A percentile compares a stretch with the other conserved stretches of the same genome.
phyloP scores from a whole-genome alignment of 495 filamentous ascomycete genomes.

The Evernia prunastri region DNA sequence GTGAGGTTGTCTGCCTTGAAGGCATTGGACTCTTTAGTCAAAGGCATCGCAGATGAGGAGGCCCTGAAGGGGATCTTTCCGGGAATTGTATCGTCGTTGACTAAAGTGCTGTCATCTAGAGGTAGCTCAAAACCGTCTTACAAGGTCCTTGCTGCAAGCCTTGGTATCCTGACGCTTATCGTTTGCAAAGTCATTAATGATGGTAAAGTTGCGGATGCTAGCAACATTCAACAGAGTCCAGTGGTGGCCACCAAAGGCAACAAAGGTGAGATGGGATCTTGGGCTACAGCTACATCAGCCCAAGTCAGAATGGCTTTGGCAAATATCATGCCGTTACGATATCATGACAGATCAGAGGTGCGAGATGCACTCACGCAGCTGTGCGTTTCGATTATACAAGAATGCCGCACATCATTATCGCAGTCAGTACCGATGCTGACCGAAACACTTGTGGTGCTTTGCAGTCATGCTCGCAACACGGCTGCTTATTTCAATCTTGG shows the following conservation, averaged over 20 bases:
- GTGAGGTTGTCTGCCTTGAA: conserved; percentile 61
- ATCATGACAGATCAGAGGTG: conserved; percentile 65
- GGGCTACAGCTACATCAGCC: conserved; percentile 72
- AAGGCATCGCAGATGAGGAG: conserved; percentile 58
- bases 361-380: conserved; percentile 59
- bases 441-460: conserved; percentile 73
- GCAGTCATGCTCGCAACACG: conserved; percentile 40
- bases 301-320: conserved; percentile 83
- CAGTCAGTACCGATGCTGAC: conserved; percentile 65
- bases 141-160: conserved; percentile 53
- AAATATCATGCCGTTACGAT: conserved; percentile 70
- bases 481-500: conserved; percentile 39
- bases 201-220: conserved; percentile 19
- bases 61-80: conserved; percentile 79
- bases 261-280: conserved; percentile 48
- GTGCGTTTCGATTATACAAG: conserved; percentile 65
- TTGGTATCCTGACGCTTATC: conserved; percentile 54
- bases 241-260: neutral
- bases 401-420: conserved; percentile 66
- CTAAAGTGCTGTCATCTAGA: conserved; percentile 64
- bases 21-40: conserved; percentile 57
- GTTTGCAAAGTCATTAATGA: conserved; percentile 64
- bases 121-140: conserved; percentile 57
- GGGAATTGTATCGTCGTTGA: conserved; percentile 76
- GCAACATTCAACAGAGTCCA: neutral